Percentiles rank a stretch among this genome's conserved stretches.
Evolutionary conservation across 2,329 filamentous ascomycete species (phyloP).

Genomic region (Alternaria arbusti): DNA sequence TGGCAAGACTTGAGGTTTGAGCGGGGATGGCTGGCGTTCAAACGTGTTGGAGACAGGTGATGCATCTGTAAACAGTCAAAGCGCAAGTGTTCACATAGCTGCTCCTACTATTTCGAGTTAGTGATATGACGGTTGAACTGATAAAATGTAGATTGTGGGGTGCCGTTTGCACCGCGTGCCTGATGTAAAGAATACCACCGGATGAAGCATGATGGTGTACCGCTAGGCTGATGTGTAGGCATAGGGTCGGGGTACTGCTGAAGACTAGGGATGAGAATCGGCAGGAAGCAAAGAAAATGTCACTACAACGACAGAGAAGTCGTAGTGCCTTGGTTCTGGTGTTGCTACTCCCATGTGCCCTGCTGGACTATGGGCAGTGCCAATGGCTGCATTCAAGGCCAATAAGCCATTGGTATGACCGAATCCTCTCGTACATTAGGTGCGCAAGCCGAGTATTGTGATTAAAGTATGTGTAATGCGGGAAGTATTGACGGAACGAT

Average conservation of each 20-base stretch:
- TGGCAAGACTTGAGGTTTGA: neutral
- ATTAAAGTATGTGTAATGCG: slow-evolving; percentile 14
- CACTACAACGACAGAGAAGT: neutral
- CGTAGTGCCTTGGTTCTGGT: neutral
- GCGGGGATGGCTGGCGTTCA: neutral
- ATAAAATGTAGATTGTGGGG: neutral
- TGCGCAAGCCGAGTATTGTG: neutral
- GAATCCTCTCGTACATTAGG: neutral
- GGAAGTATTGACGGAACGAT: slow-evolving; percentile 27
- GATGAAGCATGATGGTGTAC: neutral
- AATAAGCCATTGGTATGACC: slow-evolving; percentile 4
- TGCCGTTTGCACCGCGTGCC: slow-evolving; percentile 9
- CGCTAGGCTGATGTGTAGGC: neutral
- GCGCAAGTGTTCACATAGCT: neutral
- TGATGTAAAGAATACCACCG: slow-evolving; percentile 4
- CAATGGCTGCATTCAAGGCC: neutral
- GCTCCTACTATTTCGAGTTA: neutral
- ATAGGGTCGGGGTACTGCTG: neutral
- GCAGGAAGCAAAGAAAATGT: neutral
- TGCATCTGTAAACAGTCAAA: neutral
- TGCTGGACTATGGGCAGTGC: neutral
- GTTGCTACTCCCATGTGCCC: neutral
- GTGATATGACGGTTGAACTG: neutral
- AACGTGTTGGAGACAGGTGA: neutral
- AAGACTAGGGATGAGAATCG: neutral